Evolutionary conservation across 164 flowering plant species (phyloP).

Genomic region (Tetracentron sinense): DNA sequence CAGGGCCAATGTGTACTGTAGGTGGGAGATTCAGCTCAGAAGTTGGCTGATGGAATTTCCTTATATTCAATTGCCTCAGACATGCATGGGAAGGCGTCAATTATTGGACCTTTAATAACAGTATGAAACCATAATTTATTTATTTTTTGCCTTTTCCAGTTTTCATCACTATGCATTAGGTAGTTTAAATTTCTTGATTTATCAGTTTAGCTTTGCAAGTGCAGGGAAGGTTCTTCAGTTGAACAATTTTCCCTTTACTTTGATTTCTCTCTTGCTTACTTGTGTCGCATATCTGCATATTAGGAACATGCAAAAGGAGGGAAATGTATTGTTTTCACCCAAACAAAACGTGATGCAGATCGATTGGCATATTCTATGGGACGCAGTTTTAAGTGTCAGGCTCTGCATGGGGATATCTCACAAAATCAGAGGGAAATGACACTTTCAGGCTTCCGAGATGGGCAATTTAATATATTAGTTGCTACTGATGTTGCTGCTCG

Average conservation of each 20-base stretch:
- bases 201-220: neutral
- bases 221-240: neutral
- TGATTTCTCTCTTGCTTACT: neutral
- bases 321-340: constrained; percentile 88
- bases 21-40: constrained; percentile 93
- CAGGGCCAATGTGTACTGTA: constrained; percentile 22
- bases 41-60: constrained; percentile 85
- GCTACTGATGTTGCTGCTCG: constrained; percentile 91
- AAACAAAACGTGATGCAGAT: no score
- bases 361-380: constrained; percentile 61
- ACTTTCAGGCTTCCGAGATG: constrained; percentile 66
- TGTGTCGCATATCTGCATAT: constrained; percentile 2
- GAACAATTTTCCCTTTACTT: neutral
- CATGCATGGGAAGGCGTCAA: constrained; percentile 49
- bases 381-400: constrained; percentile 55
- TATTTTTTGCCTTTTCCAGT: neutral
- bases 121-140: constrained; percentile 42
- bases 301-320: constrained; percentile 96
- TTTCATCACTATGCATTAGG: neutral
- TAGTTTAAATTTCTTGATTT: neutral
- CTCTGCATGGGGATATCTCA: constrained; percentile 90
- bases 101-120: constrained; percentile 68
- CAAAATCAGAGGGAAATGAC: constrained; percentile 76
- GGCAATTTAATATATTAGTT: constrained; percentile 58
- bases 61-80: constrained; percentile 61